Percentiles rank a stretch among this genome's conserved stretches.
phyloP scores from a whole-genome alignment of 2,329 filamentous ascomycete genomes.

The Botryotinia globosa region DNA sequence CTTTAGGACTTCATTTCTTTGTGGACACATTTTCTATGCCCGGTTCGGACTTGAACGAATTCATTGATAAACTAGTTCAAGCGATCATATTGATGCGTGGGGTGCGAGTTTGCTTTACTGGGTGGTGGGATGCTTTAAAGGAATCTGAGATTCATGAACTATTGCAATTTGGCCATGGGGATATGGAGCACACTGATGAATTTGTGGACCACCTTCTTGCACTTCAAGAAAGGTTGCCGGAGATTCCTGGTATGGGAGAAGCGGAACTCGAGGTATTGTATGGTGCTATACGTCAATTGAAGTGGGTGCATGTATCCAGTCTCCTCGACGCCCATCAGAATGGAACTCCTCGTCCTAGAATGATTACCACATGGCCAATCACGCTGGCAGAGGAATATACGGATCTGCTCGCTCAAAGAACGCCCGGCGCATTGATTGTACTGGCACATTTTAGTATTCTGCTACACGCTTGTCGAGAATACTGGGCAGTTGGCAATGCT shows the following conservation, averaged over 20 bases:
- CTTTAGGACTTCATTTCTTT: slow-evolving; percentile 41
- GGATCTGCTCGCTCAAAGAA: slow-evolving; percentile 34
- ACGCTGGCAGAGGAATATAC: slow-evolving; percentile 38
- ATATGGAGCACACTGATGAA: slow-evolving; percentile 19
- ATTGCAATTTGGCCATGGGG: slow-evolving; percentile 22
- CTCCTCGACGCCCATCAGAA: background rate
- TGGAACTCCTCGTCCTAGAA: slow-evolving; percentile 14
- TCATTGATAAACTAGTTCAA: slow-evolving; percentile 35
- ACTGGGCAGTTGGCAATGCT: slow-evolving; percentile 33
- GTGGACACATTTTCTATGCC: slow-evolving; percentile 39
- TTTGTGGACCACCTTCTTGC: background rate
- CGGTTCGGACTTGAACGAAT: slow-evolving; percentile 34
- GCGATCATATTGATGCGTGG: slow-evolving; percentile 35
- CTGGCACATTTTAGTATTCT: slow-evolving; percentile 41
- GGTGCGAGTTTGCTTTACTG: slow-evolving; percentile 29
- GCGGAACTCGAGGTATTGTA: slow-evolving; percentile 11
- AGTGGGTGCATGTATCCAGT: slow-evolving; percentile 25
- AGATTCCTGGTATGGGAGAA: background rate
- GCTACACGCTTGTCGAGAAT: slow-evolving; percentile 33
- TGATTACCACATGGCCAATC: slow-evolving; percentile 41
- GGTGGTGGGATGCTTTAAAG: slow-evolving; percentile 29
- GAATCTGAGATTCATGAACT: slow-evolving; percentile 33
- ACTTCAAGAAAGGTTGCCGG: background rate
- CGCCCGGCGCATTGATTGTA: slow-evolving; percentile 41
- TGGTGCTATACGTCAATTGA: slow-evolving; percentile 22